A percentile compares a stretch with the other conserved stretches of the same genome.
phyloP scores from a whole-genome alignment of 2,329 filamentous ascomycete species.

The Akanthomyces dipterigenus region DNA sequence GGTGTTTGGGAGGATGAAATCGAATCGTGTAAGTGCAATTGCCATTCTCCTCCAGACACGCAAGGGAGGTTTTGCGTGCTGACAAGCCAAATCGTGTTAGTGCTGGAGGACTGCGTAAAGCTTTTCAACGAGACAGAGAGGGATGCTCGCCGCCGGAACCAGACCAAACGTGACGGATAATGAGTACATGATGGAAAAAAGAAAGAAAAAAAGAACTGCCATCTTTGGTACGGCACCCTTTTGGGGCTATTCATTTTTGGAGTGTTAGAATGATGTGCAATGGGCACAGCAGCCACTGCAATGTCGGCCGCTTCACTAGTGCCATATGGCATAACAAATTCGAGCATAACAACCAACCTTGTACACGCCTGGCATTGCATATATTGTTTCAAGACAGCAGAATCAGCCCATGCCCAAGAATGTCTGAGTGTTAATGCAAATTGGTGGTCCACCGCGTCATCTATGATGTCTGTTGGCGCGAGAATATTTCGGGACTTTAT shows the following conservation, averaged over 20 bases:
- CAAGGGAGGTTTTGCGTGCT: background rate
- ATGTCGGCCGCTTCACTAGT: background rate
- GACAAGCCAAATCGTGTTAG: conserved; percentile 15
- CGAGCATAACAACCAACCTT: too few relatives aligned
- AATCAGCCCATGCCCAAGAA: too few relatives aligned
- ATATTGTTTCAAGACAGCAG: too few relatives aligned
- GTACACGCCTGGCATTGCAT: too few relatives aligned
- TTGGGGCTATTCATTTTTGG: background rate
- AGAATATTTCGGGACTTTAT: background rate
- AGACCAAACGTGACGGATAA: conserved; percentile 4
- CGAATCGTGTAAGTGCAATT: conserved; percentile 57
- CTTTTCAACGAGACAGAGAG: conserved; percentile 33
- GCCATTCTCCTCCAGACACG: background rate
- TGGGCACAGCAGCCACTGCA: background rate
- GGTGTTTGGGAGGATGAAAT: conserved; percentile 95
- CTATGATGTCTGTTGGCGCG: background rate
- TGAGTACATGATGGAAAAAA: background rate
- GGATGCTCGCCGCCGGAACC: background rate
- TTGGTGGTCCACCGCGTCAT: too few relatives aligned
- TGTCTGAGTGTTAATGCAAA: too few relatives aligned
- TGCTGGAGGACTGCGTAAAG: conserved; percentile 37
- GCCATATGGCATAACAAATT: background rate
- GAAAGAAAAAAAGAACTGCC: background rate
- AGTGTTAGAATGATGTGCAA: background rate
- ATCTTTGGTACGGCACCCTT: background rate